Evolutionary conservation across 1,139 yeast species (phyloP), one percentile per base, ranked within the genome.

Genomic region (Yamadazyma atlantica): DNA sequence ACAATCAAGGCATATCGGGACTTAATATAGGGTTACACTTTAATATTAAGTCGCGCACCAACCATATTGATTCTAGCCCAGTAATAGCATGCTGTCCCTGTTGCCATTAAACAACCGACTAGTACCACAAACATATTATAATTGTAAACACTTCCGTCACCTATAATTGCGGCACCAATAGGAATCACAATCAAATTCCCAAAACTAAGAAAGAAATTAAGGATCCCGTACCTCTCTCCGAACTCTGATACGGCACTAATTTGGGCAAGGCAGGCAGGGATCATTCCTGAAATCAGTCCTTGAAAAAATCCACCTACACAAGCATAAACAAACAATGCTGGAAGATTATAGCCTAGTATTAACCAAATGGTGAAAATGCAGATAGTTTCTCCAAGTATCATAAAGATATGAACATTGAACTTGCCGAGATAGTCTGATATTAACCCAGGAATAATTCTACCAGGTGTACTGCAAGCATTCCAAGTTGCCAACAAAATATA

Each of bases 401-500:
- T 62, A 17, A 53, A 39, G 24, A 70, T 58, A 51, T 74, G 73
- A n/a, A 80, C 64, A 49, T 81, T 82, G 56, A 75, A 80, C 24
- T 75, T 62, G 0, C 88, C 88, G 19, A 73, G 43, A 40, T 55
- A 67, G 40, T 63, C 74, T 41, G 82, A 84, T 0, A 81, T 72
- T 8, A 73, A 43, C 25, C 81, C 80, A 1, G 85, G 82, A 3
- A 78, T 46, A 39, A 70, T 69, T 41, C 87, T 59, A 1, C 86
- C 87, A 4, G 73, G 46, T 12, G 79, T 65, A 3, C 86, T 85
- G 2, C 75, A 62, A 1, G 79, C 81, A 55, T 80, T 82, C 47
- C 71, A 64, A 7, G 76, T 64, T 0, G 85, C 78, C 24, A 80
- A 62, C 25, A 80, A 55, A 8, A 75, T 48, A 48, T 75, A 74